These are phyloP conservation scores for Penicillium waksmanii DNA, from an alignment of 495 filamentous ascomycete genomes.

Conservation along the genomic window DNA sequence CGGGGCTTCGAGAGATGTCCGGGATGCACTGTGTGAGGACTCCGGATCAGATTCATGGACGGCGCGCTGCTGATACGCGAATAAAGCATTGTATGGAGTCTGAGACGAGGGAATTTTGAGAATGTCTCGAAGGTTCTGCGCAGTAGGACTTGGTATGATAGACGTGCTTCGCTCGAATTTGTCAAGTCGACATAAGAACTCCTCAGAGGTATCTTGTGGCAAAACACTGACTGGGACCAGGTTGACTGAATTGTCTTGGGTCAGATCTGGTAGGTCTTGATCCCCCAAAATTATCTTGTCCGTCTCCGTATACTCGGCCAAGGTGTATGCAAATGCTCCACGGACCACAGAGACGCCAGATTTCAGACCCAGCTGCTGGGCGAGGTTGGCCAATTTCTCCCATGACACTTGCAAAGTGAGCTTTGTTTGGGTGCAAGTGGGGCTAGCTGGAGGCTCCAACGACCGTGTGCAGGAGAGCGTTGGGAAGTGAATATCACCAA, in stretches of 20 bases:
- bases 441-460: background rate
- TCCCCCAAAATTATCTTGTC: constrained; percentile 1
- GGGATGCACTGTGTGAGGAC: background rate
- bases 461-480: background rate
- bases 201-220: background rate
- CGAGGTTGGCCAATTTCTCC: background rate
- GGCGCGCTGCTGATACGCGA: background rate
- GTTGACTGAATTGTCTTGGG: background rate
- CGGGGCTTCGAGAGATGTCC: background rate
- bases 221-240: background rate
- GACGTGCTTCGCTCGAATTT: background rate
- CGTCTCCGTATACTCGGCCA: constrained; percentile 4
- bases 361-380: background rate
- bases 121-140: background rate
- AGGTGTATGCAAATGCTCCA: constrained; percentile 16
- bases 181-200: background rate
- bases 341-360: constrained; percentile 5
- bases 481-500: background rate
- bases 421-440: background rate
- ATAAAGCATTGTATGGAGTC: background rate
- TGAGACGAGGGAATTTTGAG: background rate
- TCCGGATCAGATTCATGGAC: background rate
- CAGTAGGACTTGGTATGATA: background rate
- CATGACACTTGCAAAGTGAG: background rate
- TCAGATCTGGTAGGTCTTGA: background rate